Conservation (phyloP, 2,329 filamentous ascomycete species). For the Nigrospora oryzae region DNA sequence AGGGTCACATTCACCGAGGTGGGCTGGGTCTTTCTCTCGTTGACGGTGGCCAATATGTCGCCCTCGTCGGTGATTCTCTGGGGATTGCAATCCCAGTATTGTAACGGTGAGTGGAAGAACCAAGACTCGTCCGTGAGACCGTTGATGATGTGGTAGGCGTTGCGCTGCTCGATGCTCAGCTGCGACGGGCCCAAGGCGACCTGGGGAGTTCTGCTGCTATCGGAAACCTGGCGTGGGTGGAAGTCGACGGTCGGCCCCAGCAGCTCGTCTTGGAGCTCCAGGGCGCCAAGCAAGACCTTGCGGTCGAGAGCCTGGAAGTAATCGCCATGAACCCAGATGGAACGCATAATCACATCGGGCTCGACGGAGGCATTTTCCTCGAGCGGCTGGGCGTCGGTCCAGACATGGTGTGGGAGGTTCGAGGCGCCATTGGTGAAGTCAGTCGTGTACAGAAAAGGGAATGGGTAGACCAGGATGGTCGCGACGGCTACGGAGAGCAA, state of each 20-base stretch:
- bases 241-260: slow-evolving; percentile 53
- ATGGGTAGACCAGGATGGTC: slow-evolving; percentile 63
- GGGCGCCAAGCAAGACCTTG: slow-evolving; percentile 55
- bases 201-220: slow-evolving; percentile 18
- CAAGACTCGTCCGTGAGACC: slow-evolving; percentile 55
- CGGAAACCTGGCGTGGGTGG: slow-evolving; percentile 31
- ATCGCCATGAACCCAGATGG: slow-evolving; percentile 72
- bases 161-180: slow-evolving; percentile 36
- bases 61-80: slow-evolving; percentile 48
- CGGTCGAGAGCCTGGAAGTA: slow-evolving; percentile 69
- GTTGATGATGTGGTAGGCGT: slow-evolving; percentile 50
- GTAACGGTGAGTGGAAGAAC: slow-evolving; percentile 76
- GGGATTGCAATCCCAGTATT: slow-evolving; percentile 69
- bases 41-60: slow-evolving; percentile 62
- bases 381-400: slow-evolving; percentile 65
- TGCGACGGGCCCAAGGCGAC: slow-evolving; percentile 18
- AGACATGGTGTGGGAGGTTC: slow-evolving; percentile 70
- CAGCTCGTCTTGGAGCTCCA: slow-evolving; percentile 62
- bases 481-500: slow-evolving; percentile 66
- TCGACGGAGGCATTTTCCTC: slow-evolving; percentile 37
- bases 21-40: slow-evolving; percentile 49
- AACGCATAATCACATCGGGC: slow-evolving; percentile 72
- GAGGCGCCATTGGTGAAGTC: slow-evolving; percentile 64
- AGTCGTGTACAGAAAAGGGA: slow-evolving; percentile 65
- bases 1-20: slow-evolving; percentile 67